Base-by-base conservation (phyloP, 2,329 filamentous ascomycete genomes). In the Diaporthe australafricana region DNA sequence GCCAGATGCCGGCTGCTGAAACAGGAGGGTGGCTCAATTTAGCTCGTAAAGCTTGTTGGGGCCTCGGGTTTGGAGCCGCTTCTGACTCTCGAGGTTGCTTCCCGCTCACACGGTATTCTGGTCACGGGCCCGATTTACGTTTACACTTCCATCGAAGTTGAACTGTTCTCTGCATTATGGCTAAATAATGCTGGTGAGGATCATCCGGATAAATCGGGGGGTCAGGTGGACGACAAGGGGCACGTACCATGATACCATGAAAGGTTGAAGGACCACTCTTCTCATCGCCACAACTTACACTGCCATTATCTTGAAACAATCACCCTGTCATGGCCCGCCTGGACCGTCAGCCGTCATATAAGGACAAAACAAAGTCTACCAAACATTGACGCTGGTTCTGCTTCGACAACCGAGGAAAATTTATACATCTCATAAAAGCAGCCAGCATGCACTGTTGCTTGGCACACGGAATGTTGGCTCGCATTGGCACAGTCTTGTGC, bases 21-120 rank as follows among this genome's bases (percentile, higher is more conserved):
- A 65, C 60, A 65, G 45, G 60, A 50, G 60, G 42, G 60, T 40
- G 42, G 45, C 60, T 65, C 30, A 50, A 35, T 27, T 65, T 65
- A 65, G 42, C 48, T 50, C 27, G 60, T 27, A 63, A 48, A 47
- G 42, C 30, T 65, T 65, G 27, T 65, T 25, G 20, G n/a, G n/a
- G 60, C 60, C 60, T 65, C 45, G 60, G 45, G 50, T 65, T 48
- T 20, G 50, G 42, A 50, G 25, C 42, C 57, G 57, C 57, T 63
- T 35, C 40, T 22, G 40, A 40, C 5, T 27, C 25, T 9, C 40
- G n/a, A 3, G 27, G 40, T 12, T 12, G 56, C 55, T 20, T 0
- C 38, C 16, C 9, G 2, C 30, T 25, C 40, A 47, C 32, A 27
- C 27, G 6, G 22, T 3, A 47, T 30, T 35, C 20, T 5, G 27